Conservation (phyloP, 202 grass and related monocot species). For the Schoenoplectus triqueter region DNA sequence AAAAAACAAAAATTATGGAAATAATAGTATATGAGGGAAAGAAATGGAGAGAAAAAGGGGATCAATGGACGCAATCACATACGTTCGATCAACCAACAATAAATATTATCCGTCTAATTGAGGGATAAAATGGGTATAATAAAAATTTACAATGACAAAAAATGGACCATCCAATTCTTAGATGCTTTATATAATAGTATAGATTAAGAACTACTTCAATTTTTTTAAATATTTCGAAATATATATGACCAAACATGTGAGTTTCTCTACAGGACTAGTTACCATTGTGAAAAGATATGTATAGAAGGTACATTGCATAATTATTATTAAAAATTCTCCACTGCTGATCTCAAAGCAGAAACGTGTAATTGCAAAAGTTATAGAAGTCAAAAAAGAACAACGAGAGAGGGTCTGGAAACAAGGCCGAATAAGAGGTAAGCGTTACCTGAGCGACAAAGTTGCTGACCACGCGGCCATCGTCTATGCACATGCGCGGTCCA, state of each 20-base stretch:
- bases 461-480: slow-evolving; percentile 95
- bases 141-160: too few relatives aligned
- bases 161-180: too few relatives aligned
- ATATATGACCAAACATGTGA: background rate
- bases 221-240: background rate
- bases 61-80: too few relatives aligned
- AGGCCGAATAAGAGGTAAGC: slow-evolving; percentile 27
- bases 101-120: too few relatives aligned
- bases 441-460: slow-evolving; percentile 95
- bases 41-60: too few relatives aligned
- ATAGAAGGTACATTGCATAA: background rate
- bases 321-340: background rate
- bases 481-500: slow-evolving; percentile 95
- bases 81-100: too few relatives aligned
- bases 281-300: background rate
- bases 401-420: slow-evolving; percentile 34
- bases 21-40: too few relatives aligned
- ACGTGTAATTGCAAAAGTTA: background rate
- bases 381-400: slow-evolving; percentile 14
- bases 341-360: slow-evolving; percentile 31
- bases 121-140: too few relatives aligned
- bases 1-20: too few relatives aligned
- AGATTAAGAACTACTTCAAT: background rate
- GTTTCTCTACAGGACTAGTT: slow-evolving; percentile 20
- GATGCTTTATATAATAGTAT: too few relatives aligned